Evolutionary conservation across 2,329 filamentous ascomycete species (phyloP), one percentile per base, ranked within the genome.

Genomic region (Pseudocercospora cruenta): DNA sequence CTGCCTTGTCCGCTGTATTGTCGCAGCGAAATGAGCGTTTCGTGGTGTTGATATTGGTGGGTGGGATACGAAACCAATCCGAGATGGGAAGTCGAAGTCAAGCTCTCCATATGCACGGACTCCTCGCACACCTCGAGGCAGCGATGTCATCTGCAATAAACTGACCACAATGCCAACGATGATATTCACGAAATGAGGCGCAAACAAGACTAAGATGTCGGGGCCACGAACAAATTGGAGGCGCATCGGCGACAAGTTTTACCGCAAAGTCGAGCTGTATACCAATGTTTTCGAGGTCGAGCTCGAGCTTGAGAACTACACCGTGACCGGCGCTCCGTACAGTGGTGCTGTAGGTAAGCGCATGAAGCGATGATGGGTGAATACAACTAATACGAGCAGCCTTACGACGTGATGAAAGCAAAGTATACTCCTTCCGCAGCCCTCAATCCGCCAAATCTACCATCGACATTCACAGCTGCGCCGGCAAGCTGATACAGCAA

Each of bases 401-500:
- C 60, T 83, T 98, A 66, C 93, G 93, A 83, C 92, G 93, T 58
- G 93, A 98, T 81, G 92, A 96, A 74, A 87, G 86, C 72, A 97
- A 96, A 78, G 83, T 97, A 36, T 87, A 93, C 70, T 87, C 91
- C 28, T 94, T 93, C 78, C 88, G 91, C 69, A 89, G 90, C 59
- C 84, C 88, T 2, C 88, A 90, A 73, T 84, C 88, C 16, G 83
- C 88, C 16, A 96, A 94, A 80, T 89, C 93, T 21, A 91, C 89
- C 73, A 96, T 99, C 80, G 93, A 97, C 77, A 89, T 99, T 62
- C 97, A 97, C 83, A 97, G 92, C 76, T 94, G 91, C 78, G 90
- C 95, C 10, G 95, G 95, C 62, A 95, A 93, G 82, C 87, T 93
- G 65, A 90, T 99, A 69, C 66, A 68, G 58, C 72, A 75, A 55